phyloP scores from a whole-genome alignment of 768 basidiomycete species.

The Cystobasidium onofrii region DNA sequence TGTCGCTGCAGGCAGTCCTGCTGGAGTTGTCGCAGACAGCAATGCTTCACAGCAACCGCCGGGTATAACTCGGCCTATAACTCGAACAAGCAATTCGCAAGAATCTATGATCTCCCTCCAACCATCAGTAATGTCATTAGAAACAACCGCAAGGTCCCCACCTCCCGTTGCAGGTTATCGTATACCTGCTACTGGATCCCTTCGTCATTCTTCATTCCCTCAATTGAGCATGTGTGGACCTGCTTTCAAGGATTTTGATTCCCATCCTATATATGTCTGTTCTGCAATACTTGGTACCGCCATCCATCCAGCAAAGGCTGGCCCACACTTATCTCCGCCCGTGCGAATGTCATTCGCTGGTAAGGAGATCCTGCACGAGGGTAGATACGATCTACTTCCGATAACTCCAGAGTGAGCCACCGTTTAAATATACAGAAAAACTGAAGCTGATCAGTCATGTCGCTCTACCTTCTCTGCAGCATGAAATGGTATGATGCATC shows the following conservation, averaged over 20 bases:
- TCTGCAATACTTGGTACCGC: slow-evolving; percentile 22
- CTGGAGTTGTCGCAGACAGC: not conserved
- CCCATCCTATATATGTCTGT: slow-evolving; percentile 19
- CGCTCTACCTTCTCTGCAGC: slow-evolving; percentile 10
- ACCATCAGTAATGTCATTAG: slow-evolving; percentile 19
- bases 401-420: slow-evolving; percentile 24
- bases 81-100: not conserved
- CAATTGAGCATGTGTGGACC: slow-evolving; percentile 24
- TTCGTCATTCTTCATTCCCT: slow-evolving; percentile 11
- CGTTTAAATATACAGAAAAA: too few relatives aligned
- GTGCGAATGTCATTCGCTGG: slow-evolving; percentile 22
- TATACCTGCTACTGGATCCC: slow-evolving; percentile 12
- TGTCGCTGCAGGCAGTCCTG: not conserved
- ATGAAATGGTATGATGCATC: slow-evolving; percentile 21
- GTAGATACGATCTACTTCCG: slow-evolving; percentile 15
- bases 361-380: slow-evolving; percentile 13
- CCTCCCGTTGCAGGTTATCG: slow-evolving; percentile 21
- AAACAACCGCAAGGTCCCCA: not conserved
- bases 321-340: slow-evolving; percentile 21
- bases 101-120: not conserved
- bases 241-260: slow-evolving; percentile 15
- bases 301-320: slow-evolving; percentile 28
- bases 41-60: not conserved
- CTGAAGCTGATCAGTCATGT: not conserved
- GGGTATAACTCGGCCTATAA: not conserved